phyloP scores from a whole-genome alignment of 306 rosid species.

The Cucumis melo region DNA sequence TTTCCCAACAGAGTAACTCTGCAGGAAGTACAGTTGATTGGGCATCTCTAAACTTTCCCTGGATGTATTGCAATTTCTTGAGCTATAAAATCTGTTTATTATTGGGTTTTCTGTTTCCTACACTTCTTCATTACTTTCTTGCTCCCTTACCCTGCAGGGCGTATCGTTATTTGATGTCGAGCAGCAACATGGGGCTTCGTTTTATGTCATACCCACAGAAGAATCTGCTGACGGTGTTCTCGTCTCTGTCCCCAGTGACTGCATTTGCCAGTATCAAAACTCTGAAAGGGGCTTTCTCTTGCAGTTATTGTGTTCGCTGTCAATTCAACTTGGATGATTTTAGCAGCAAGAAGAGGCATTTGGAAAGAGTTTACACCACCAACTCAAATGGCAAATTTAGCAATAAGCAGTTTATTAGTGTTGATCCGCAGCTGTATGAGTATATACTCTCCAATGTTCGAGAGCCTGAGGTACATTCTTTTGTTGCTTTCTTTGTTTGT shows the following conservation, averaged over 20 bases:
- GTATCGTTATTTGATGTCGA: slow-evolving; percentile 17
- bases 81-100: neutral
- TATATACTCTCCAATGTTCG: slow-evolving; percentile 68
- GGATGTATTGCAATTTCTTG: neutral
- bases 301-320: slow-evolving; percentile 5
- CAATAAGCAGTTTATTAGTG: slow-evolving; percentile 59
- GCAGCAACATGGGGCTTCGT: slow-evolving; percentile 28
- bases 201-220: slow-evolving; percentile 19
- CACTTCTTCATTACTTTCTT: neutral
- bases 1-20: neutral
- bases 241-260: slow-evolving; percentile 19
- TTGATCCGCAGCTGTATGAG: slow-evolving; percentile 55
- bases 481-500: neutral
- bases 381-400: slow-evolving; percentile 54
- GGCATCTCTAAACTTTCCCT: neutral
- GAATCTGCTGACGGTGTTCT: slow-evolving; percentile 8
- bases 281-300: slow-evolving; percentile 6
- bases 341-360: slow-evolving; percentile 21
- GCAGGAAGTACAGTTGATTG: neutral
- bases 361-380: slow-evolving; percentile 22
- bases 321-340: slow-evolving; percentile 8
- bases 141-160: neutral
- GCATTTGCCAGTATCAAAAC: neutral
- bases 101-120: neutral
- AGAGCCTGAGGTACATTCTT: slow-evolving; percentile 68